Evolutionary conservation across 108 stramenopile genomes (phyloP), one percentile per base, ranked within the genome.

Genomic region (Cyclotella atomus): DNA sequence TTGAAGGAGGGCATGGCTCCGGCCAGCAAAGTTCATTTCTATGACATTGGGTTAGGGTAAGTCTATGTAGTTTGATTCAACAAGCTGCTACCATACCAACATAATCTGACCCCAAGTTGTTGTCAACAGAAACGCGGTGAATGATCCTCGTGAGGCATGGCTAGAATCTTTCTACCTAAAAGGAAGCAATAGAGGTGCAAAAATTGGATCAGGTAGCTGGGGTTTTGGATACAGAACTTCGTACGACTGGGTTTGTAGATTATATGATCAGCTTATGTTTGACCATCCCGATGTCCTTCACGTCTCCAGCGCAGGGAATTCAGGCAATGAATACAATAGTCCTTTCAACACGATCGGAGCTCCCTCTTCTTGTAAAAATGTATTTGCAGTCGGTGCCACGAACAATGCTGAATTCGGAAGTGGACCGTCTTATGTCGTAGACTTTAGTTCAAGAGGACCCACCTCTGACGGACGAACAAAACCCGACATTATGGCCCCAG

Each of bases 401-500:
- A 61, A 73, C 59, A 83, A 69, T 54, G 59, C 53, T 21, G 61
- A 20, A 19, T 41, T 29, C 28, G 77, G 84, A 33, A 27, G 66
- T 65, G 75, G 53, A 19, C 4, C 25, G 32, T 73, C 56, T 30
- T 82, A 88, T 29, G 65, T 89, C 9, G 82, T 87, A 9, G 68
- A 66, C 12, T 92, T 89, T 63, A 75, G 68, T 35, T 82, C 79
- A 34, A 60, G 72, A 16, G 91, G 91, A 1, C 89, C 89, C 5
- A 87, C 89, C 3, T 17, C 56, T 7, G 91, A 92, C 69, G 85
- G 84, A 16, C 63, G 91, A 17, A 84, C 84, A 44, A 92, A 92
- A 77, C 91, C 91, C 17, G 91, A 92, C 49, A 72, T 92, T 10
- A 79, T 88, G 32, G 89, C 89, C 59, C 88, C 91, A 15, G 91